Percentiles rank a stretch among this genome's conserved stretches.
Conservation (phyloP, 768 basidiomycete genomes). For the Dentipellis sp. region DNA sequence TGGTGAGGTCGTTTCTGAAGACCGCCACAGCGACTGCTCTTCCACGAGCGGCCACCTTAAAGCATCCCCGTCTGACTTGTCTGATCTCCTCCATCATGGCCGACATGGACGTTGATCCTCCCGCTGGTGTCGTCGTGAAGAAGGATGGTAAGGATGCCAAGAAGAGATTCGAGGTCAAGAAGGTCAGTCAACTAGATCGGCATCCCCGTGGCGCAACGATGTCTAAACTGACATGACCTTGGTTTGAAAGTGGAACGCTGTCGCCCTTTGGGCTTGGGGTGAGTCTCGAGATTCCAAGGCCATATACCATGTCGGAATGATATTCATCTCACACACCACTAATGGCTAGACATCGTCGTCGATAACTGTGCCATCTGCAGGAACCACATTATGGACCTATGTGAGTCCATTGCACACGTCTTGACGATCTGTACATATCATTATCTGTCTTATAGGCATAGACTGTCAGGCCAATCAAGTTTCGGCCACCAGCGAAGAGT, state of each 20-base stretch:
- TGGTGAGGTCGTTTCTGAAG: no score
- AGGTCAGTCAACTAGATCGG: slow-evolving; percentile 43
- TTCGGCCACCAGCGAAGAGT: slow-evolving; percentile 92
- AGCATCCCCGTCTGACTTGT: not conserved
- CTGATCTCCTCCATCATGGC: slow-evolving; percentile 30
- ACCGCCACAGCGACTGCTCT: not conserved
- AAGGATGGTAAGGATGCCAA: slow-evolving; percentile 62
- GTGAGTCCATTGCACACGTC: slow-evolving; percentile 37
- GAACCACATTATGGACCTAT: slow-evolving; percentile 99
- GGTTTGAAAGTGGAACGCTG: slow-evolving; percentile 88
- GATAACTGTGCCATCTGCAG: slow-evolving; percentile 99
- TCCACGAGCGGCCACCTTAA: not conserved
- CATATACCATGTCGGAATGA: not conserved
- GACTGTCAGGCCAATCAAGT: slow-evolving; percentile 99
- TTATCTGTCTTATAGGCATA: slow-evolving; percentile 57
- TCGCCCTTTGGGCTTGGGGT: slow-evolving; percentile 99
- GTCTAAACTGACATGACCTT: not conserved
- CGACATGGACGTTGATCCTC: slow-evolving; percentile 69
- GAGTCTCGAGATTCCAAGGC: slow-evolving; percentile 12
- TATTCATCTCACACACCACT: not conserved
- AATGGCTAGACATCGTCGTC: slow-evolving; percentile 80
- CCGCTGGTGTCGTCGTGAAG: slow-evolving; percentile 23
- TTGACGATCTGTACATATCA: not conserved
- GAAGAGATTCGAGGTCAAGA: slow-evolving; percentile 96
- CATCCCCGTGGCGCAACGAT: not conserved